A percentile compares a stretch with the other conserved stretches of the same genome.
These are phyloP conservation scores for Tetrahymena malaccensis DNA, from an alignment of 73 alveolate species.

Conservation along the genomic window DNA sequence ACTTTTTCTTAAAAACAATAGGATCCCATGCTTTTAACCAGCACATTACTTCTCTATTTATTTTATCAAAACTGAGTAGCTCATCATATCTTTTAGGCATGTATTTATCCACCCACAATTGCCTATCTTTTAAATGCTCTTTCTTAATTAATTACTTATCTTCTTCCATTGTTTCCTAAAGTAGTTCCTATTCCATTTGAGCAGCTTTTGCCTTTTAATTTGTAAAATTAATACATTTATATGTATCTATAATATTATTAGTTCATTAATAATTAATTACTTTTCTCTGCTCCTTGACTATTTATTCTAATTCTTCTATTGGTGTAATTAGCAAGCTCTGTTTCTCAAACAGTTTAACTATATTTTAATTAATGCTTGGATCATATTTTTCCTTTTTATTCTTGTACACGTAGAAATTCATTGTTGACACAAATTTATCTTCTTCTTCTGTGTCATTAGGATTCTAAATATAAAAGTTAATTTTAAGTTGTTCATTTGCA, in stretches of 20 bases:
- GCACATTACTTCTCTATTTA: slow-evolving; percentile 72
- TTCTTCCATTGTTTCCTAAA: not conserved
- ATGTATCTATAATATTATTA: not conserved
- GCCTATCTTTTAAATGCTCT: not conserved
- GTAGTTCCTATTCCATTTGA: not conserved
- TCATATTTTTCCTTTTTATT: not conserved
- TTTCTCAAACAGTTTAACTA: not conserved
- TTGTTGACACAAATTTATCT: not conserved
- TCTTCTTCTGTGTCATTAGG: not conserved
- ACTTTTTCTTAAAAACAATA: slow-evolving; percentile 48
- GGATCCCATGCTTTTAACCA: slow-evolving; percentile 91
- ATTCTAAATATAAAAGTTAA: not conserved
- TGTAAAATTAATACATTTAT: too few relatives aligned
- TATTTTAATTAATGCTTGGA: not conserved
- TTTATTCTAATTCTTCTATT: not conserved
- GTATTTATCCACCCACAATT: slow-evolving; percentile 64
- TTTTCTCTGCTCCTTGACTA: not conserved
- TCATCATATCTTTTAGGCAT: slow-evolving; percentile 59
- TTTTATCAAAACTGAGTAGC: slow-evolving; percentile 67
- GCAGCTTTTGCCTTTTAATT: not conserved
- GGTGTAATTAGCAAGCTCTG: not conserved
- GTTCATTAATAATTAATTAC: not conserved
- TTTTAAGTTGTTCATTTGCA: not conserved
- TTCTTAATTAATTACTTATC: not conserved
- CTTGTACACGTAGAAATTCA: not conserved